Base-by-base conservation (phyloP, 2,329 filamentous ascomycete genomes). In the Xylariales sp. region DNA sequence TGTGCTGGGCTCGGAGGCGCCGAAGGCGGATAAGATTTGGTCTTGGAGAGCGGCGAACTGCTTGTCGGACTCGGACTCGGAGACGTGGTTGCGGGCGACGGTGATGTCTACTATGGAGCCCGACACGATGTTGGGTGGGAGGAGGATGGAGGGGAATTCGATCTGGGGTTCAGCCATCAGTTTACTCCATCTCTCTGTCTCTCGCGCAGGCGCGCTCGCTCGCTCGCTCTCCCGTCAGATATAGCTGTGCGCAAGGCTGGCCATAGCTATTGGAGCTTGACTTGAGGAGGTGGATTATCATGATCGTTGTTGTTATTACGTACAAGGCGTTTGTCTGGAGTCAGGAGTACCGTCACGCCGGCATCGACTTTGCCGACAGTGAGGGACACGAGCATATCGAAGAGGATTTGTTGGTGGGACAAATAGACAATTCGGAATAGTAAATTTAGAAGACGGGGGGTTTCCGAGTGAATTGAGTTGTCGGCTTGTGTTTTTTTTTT, bases 341-440 rank as follows among this genome's bases (percentile, higher is more conserved):
- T 99, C 78, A 99, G 85, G 63, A 99, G 90, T 70, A 99, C 96
- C 57, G 96, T 97, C 79, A 99, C 95, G 82, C 96, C 96, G 77
- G 96, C 96, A 82, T 99, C 96, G 82, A 99, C 96, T 85, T 99
- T 99, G 85, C 96, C 96, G 82, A 99, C 96, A 58, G 95, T 98
- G 79, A 99, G 87, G 73, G 96, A 98, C 82, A 99, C 93, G 78
- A 98, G 87, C 96, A 99, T 98, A 58, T 79, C 86, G 66, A 59
- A 43, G 30, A 54, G 48, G 23, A 23, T 5, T 39, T 23, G 52
- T 55, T 45, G n/a, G 50, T 10, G 10, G 16, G 12, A 12, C 23
- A 16, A 32, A 61, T n/a, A 23, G 39, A 5, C 32, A 16, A 14
- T 1, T 18, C n/a, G 41, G 14, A 10, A 59, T n/a, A 8, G 8